A percentile compares a stretch with the other conserved stretches of the same genome.
phyloP scores from a whole-genome alignment of 192 early-diverging fungal species.

The Backusella circina region DNA sequence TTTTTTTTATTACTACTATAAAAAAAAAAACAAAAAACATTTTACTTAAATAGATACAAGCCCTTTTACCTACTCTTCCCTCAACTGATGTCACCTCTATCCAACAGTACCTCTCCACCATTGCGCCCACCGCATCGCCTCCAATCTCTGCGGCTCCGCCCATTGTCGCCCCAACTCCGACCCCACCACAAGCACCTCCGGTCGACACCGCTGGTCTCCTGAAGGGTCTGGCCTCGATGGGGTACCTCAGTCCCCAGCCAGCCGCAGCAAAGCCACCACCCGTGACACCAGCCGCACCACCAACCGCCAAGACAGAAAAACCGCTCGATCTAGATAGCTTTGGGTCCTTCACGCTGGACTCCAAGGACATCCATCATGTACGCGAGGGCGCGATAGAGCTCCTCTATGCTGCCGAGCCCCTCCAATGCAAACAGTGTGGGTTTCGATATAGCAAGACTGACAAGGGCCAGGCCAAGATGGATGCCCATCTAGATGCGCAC shows the following conservation, averaged over 20 bases:
- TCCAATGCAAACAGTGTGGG: constrained; percentile 93
- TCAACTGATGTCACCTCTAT: constrained; percentile 23
- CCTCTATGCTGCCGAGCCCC: constrained; percentile 71
- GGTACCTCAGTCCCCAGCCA: constrained; percentile 7
- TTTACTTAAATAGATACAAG: constrained; percentile 21
- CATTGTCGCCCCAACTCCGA: background rate
- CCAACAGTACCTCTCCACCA: constrained; percentile 28
- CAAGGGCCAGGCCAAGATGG: constrained; percentile 70
- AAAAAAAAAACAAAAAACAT: background rate
- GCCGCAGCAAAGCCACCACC: background rate
- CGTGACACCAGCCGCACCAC: background rate
- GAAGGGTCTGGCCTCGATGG: constrained; percentile 21
- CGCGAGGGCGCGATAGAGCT: constrained; percentile 53
- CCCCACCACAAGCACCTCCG: background rate
- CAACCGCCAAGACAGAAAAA: background rate
- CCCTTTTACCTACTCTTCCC: constrained; percentile 29
- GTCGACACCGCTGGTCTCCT: constrained; percentile 24
- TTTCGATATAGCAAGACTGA: constrained; percentile 68
- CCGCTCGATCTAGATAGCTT: background rate
- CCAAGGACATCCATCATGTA: constrained; percentile 28
- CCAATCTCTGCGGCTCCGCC: background rate
- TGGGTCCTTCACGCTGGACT: constrained; percentile 13
- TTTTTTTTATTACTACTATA: background rate
- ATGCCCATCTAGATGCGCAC: constrained; percentile 92
- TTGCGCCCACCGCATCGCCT: constrained; percentile 1